These are phyloP conservation scores for Erythrophleum fordii DNA, from an alignment of 306 rosid genomes.

Conservation along the genomic window DNA sequence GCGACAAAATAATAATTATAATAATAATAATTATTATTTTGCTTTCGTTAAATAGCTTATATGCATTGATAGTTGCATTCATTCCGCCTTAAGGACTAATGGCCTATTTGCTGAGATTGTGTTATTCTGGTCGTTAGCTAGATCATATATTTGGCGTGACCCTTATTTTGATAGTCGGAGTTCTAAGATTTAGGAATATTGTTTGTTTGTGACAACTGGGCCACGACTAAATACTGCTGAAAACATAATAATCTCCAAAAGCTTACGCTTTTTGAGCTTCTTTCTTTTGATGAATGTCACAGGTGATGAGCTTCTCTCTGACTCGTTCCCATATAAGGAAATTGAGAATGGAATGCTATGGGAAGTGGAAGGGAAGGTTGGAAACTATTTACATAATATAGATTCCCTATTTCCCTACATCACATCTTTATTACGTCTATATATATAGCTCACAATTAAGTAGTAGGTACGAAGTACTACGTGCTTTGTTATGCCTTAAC, in stretches of 20 bases:
- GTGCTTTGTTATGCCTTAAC: neutral
- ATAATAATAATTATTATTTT: no score
- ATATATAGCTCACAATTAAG: neutral
- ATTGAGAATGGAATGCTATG: slow-evolving; percentile 76
- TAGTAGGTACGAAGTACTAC: neutral
- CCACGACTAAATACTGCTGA: no score
- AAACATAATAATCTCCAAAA: neutral
- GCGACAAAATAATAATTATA: no score
- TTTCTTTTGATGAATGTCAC: slow-evolving; percentile 18
- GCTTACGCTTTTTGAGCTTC: slow-evolving; percentile 1
- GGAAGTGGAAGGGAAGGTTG: slow-evolving; percentile 88
- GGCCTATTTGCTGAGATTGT: no score
- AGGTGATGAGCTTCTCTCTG: slow-evolving; percentile 82
- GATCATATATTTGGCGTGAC: neutral
- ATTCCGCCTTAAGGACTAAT: no score
- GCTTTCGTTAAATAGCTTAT: no score
- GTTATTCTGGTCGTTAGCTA: neutral
- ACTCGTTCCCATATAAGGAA: slow-evolving; percentile 79
- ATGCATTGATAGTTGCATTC: no score
- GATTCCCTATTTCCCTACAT: neutral
- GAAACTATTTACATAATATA: slow-evolving; percentile 1
- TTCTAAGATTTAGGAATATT: neutral
- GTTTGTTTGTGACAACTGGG: no score
- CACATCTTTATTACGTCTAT: neutral
- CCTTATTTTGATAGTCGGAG: neutral